A percentile compares a stretch with the other conserved stretches of the same genome.
phyloP scores from a whole-genome alignment of 257 asterid species.

The Solanum tarapatanum region DNA sequence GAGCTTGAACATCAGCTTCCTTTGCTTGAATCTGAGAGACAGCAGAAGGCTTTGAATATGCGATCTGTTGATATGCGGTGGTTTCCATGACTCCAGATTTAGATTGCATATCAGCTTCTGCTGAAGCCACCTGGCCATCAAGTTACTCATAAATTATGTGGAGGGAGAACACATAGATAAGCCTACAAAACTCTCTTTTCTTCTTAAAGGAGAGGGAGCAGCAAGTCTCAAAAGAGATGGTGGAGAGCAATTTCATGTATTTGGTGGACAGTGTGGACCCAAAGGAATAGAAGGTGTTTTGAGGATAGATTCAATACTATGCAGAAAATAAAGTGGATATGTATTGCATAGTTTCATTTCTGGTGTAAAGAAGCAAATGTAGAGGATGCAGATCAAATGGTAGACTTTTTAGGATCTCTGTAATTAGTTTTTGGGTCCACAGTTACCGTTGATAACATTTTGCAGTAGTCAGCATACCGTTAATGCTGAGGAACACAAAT shows the following conservation, averaged over 20 bases:
- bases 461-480: background rate
- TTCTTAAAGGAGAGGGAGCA: background rate
- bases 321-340: background rate
- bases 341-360: background rate
- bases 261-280: background rate
- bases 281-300: background rate
- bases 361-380: background rate
- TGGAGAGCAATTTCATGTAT: background rate
- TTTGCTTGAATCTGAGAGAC: slow-evolving; percentile 57
- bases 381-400: background rate
- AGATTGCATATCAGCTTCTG: slow-evolving; percentile 30
- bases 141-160: background rate
- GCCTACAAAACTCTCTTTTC: background rate
- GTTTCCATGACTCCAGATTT: slow-evolving; percentile 24
- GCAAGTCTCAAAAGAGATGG: background rate
- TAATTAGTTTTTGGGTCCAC: background rate
- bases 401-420: background rate
- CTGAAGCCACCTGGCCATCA: slow-evolving; percentile 34
- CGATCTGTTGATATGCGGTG: slow-evolving; percentile 21
- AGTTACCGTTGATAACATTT: background rate
- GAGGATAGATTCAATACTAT: background rate
- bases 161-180: background rate
- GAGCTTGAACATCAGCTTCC: slow-evolving; percentile 89
- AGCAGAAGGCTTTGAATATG: slow-evolving; percentile 31
- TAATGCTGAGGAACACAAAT: background rate